These are phyloP conservation scores for Barnettozyma siamensis DNA, from an alignment of 805 yeast genomes.

Conservation along the genomic window DNA sequence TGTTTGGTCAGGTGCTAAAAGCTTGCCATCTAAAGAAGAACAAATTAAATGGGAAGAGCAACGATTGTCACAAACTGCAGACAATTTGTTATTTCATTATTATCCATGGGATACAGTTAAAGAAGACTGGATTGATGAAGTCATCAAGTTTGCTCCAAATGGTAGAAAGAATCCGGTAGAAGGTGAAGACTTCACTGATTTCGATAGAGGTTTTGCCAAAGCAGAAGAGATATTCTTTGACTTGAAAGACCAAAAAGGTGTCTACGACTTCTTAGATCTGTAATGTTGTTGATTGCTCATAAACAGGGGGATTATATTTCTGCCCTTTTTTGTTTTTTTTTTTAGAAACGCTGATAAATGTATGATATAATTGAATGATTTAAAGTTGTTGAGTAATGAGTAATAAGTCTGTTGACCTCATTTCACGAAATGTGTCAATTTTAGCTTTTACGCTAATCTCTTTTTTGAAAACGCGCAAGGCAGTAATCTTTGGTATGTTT, in stretches of 20 bases:
- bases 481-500: no score
- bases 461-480: no score
- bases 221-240: constrained; percentile 12
- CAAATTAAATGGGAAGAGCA: constrained; percentile 32
- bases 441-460: no score
- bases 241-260: constrained; percentile 6
- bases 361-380: no score
- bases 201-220: constrained; percentile 2
- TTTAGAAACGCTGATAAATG: no score
- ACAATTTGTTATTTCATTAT: constrained; percentile 27
- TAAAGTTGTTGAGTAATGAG: no score
- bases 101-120: constrained; percentile 25
- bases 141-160: constrained; percentile 23
- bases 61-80: constrained; percentile 22
- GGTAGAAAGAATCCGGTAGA: constrained; percentile 28
- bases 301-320: no score
- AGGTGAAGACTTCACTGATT: constrained; percentile 11
- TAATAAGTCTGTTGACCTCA: no score
- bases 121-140: constrained; percentile 24
- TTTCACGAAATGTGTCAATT: no score
- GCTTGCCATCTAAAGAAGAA: constrained; percentile 35
- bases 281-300: neutral
- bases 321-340: no score
- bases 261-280: neutral
- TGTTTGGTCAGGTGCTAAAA: constrained; percentile 40